phyloP scores from a whole-genome alignment of 176 grass and related monocot genomes.

The Oryza meyeriana region DNA sequence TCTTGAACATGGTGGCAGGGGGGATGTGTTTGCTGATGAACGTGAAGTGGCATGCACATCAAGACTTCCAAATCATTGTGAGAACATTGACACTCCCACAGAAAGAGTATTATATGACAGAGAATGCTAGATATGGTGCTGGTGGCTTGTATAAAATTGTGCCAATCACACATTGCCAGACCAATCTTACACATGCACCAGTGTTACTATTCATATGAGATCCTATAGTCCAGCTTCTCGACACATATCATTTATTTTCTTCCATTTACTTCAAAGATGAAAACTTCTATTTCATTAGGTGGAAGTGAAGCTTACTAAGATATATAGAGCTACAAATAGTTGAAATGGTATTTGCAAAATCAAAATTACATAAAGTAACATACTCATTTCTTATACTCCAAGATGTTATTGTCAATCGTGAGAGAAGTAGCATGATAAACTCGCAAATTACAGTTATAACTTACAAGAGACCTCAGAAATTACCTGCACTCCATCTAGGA shows the following conservation, averaged over 20 bases:
- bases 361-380: constrained; percentile 4
- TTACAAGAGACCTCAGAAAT: background rate
- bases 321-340: background rate
- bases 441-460: background rate
- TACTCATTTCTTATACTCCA: background rate
- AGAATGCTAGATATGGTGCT: background rate
- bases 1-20: background rate
- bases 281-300: background rate
- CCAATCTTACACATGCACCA: background rate
- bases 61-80: background rate
- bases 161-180: background rate
- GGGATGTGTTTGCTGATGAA: background rate
- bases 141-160: background rate
- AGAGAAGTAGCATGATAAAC: background rate
- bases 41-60: background rate
- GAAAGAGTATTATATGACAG: background rate
- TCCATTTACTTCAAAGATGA: background rate
- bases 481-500: constrained; percentile 97
- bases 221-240: background rate
- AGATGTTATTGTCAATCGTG: background rate
- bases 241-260: background rate
- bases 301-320: background rate
- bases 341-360: background rate
- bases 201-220: background rate
- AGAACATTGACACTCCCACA: background rate